Evolutionary conservation across 305 asterid species (phyloP), one percentile per base, ranked within the genome.

Genomic region (Striga hermonthica): DNA sequence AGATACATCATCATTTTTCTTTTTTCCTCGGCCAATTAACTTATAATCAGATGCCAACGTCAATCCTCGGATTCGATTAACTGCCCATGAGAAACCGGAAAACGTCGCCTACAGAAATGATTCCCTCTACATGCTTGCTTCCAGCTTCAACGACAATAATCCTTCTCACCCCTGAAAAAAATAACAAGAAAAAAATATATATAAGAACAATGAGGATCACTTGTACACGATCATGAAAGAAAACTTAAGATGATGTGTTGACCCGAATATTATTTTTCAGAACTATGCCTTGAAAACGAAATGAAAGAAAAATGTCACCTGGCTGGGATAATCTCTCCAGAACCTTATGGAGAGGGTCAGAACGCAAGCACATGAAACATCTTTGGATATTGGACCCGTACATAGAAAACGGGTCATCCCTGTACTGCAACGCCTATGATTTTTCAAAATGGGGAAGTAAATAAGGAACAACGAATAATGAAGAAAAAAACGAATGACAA

Each of bases 51-150:
- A 10, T 0, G 39, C 38, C 39, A 54, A 39, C 7, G 7, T 54
- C 38, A 3, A 9, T 62, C 7, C 58, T 31, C 44, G 15, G 59
- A 16, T 31, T 59, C 31, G 72, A 38, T 76, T 65, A 81, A 68
- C 64, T 61, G 44, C 77, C 88, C 86, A 79, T 81, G 71, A 93
- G 82, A 75, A 93, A 93, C 80, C 80, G 82, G 79, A 90, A 86
- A 43, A 86, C 80, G 54, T 93, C 99, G 28, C 84, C 70, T 57
- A 90, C 61, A 7, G 99, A 83, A 61, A 93, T 66, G 58, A 93
- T 86, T 36, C 99, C 99, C 76, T 84, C 95, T 28, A 93, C 95
- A 0, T 86, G 97, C 68, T 90, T 93, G 82, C 92, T 93, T 71
- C 99, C 99, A 55, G 97, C 97, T 79, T 93, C 97, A 66, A 93